A percentile compares a stretch with the other conserved stretches of the same genome.
phyloP scores from a whole-genome alignment of 78 protist species.

The Dictyostelium purpureum region DNA sequence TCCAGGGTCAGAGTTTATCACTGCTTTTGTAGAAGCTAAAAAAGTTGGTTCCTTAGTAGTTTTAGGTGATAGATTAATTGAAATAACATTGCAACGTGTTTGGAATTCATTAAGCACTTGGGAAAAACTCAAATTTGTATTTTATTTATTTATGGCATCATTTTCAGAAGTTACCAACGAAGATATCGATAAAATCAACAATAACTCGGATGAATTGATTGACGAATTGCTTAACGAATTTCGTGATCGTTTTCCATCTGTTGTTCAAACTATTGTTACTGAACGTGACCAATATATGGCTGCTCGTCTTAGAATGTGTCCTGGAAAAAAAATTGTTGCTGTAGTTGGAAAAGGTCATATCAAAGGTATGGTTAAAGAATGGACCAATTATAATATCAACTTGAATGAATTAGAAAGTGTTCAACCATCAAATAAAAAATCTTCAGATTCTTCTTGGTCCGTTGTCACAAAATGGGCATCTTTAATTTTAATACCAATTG shows the following conservation, averaged over 20 bases:
- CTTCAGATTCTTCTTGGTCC: background rate
- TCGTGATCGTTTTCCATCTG: constrained; percentile 51
- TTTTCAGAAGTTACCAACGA: constrained; percentile 28
- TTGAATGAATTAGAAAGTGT: constrained; percentile 34
- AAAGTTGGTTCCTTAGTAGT: constrained; percentile 61
- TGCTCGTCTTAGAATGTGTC: constrained; percentile 50
- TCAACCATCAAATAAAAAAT: background rate
- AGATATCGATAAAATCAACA: constrained; percentile 59
- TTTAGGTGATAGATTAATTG: constrained; percentile 60
- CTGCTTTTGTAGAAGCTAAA: constrained; percentile 54
- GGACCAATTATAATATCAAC: constrained; percentile 41
- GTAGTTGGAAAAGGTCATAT: constrained; percentile 75
- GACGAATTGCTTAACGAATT: constrained; percentile 37
- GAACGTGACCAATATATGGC: constrained; percentile 81
- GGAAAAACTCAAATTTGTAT: constrained; percentile 66
- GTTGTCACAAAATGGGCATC: constrained; percentile 63
- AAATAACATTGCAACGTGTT: constrained; percentile 60
- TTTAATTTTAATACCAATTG: constrained; percentile 36
- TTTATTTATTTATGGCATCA: constrained; percentile 46
- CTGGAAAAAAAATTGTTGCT: constrained; percentile 68
- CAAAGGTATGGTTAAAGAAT: constrained; percentile 49
- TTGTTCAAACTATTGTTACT: constrained; percentile 59
- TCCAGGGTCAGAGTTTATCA: constrained; percentile 68
- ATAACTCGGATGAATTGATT: constrained; percentile 36
- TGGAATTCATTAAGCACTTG: constrained; percentile 49